Evolutionary conservation across 1,139 yeast species (phyloP), one percentile per base, ranked within the genome.

Genomic region (Hemisphaericaspora xylofermentans): DNA sequence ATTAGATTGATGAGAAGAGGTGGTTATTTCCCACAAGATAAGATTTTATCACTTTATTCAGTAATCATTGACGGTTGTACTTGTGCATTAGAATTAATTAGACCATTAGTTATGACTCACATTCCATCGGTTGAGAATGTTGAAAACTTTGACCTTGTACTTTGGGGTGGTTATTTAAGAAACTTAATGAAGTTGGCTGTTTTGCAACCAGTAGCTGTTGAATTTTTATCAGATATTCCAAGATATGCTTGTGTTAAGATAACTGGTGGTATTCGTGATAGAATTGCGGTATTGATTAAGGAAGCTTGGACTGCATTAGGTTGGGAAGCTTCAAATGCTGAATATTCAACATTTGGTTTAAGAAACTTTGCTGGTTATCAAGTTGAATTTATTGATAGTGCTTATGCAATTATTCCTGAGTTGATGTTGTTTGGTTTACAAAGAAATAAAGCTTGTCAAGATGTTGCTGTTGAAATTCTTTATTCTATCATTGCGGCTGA

Each of bases 261-360:
- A 36, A 76, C 89, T 1, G 82, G 81, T 10, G 82, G 79, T 51
- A 66, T 87, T 48, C 74, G 95, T 50, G 74, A 75, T 22, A 67
- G 85, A 46, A 74, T 84, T 33, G 80, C 89, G 0, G 54, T 50
- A 15, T 63, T 86, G 40, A 54, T 88, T 13, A 71, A 74, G 43
- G 77, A 74, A 43, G 76, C 82, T 26, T 88, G 96, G 96, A 84
- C 82, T 48, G 66, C 77, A 9, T 71, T 88, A 43, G 94, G 91
- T 9, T 76, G 84, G 83, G 79, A 80, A 12, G 77, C 87, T 0
- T 67, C 78, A 30, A 71, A 71, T 18, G 85, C 81, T 43, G 88
- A 82, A 54, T 58, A 68, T 33, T 57, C 68, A 5, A 67, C 89
- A 49, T 88, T 84, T 62, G 84, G 82, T 42, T 61, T 87, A 42